Evolutionary conservation across 352 stramenopile species (phyloP).

Genomic region (Globisporangium nagaii): DNA sequence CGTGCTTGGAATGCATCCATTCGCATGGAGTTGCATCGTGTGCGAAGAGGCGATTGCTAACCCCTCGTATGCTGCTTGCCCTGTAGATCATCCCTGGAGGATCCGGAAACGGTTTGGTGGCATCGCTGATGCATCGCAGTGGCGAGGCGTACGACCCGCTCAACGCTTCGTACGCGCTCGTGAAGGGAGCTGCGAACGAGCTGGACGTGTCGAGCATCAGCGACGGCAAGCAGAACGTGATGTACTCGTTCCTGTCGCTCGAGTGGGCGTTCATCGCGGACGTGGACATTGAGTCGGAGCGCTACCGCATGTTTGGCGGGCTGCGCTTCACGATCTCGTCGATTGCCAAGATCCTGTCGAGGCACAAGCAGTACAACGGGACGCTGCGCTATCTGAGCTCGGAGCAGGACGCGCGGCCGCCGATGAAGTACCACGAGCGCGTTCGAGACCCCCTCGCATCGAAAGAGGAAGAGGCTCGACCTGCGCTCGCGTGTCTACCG

Average conservation of each 20-base stretch:
- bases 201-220: constrained; percentile 55
- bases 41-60: background rate
- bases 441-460: constrained; percentile 26
- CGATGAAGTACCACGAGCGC: constrained; percentile 31
- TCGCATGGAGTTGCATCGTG: no score
- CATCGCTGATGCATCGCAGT: constrained; percentile 37
- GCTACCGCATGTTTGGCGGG: constrained; percentile 47
- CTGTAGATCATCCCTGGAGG: constrained; percentile 39
- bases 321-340: constrained; percentile 47
- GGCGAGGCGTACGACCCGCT: constrained; percentile 39
- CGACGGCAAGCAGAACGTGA: constrained; percentile 37
- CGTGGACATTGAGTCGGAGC: constrained; percentile 73
- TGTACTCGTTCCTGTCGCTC: constrained; percentile 81
- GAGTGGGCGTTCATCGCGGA: constrained; percentile 82
- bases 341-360: constrained; percentile 35
- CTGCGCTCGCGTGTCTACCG: constrained; percentile 36
- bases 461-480: constrained; percentile 19
- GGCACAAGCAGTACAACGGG: constrained; percentile 27
- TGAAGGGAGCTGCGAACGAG: constrained; percentile 53
- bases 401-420: constrained; percentile 19
- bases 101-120: constrained; percentile 61
- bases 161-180: constrained; percentile 56
- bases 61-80: background rate
- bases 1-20: no score
- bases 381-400: constrained; percentile 33